Percentiles rank a stretch among this genome's conserved stretches.
Conservation (phyloP, 805 yeast genomes). For the Candida qinlingensis region DNA sequence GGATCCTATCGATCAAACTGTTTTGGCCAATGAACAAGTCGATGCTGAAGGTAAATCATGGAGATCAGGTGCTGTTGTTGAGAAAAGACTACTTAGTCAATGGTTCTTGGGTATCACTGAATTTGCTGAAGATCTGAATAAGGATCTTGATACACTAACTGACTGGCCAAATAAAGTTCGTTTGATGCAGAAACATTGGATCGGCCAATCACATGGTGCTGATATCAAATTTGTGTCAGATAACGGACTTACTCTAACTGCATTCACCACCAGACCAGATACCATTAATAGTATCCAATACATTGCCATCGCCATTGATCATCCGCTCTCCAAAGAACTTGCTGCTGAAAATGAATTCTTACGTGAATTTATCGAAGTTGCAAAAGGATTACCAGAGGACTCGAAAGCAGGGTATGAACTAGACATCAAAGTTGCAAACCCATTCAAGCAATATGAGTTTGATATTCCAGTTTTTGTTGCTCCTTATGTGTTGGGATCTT, state of each 20-base stretch:
- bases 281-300: constrained; percentile 81
- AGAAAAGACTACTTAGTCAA: constrained; percentile 73
- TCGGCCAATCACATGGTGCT: constrained; percentile 82
- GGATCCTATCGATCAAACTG: constrained; percentile 97
- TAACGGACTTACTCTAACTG: constrained; percentile 31
- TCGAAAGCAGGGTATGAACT: constrained; percentile 60
- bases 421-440: constrained; percentile 45
- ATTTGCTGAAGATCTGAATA: constrained; percentile 61
- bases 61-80: constrained; percentile 96
- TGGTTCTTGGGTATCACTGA: constrained; percentile 93
- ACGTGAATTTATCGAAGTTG: constrained; percentile 37
- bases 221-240: constrained; percentile 48
- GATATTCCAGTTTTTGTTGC: constrained; percentile 79
- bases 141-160: constrained; percentile 55
- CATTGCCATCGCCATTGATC: constrained; percentile 70
- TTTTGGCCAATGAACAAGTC: constrained; percentile 94
- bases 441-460: constrained; percentile 39
- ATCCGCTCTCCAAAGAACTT: constrained; percentile 46
- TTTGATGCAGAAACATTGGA: constrained; percentile 91
- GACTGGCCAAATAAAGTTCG: constrained; percentile 90
- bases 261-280: constrained; percentile 88
- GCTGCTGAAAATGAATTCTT: constrained; percentile 38
- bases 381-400: constrained; percentile 35
- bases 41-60: constrained; percentile 88
- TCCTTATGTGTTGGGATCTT: constrained; percentile 78